Evolutionary conservation across 305 asterid genomes (phyloP).

Genomic region (Withania somnifera): DNA sequence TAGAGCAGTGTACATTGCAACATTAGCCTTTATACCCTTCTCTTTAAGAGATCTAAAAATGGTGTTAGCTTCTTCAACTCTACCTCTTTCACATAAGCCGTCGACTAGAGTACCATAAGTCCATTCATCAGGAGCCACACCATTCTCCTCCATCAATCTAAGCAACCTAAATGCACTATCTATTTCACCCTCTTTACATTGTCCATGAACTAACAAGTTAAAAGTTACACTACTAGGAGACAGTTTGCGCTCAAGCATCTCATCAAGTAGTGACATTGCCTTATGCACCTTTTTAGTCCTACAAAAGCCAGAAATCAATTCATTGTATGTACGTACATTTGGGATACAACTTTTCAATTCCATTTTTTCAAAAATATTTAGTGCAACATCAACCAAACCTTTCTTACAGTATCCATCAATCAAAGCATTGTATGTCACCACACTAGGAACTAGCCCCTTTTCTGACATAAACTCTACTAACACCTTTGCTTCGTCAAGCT

Average conservation of each 20-base stretch:
- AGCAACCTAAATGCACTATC: conserved; percentile 64
- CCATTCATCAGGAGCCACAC: conserved; percentile 51
- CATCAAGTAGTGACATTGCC: conserved; percentile 56
- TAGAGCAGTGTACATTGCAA: conserved; percentile 49
- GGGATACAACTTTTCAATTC: conserved; percentile 40
- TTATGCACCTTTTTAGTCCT: conserved; percentile 43
- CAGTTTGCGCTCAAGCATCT: conserved; percentile 44
- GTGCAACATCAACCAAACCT: conserved; percentile 48
- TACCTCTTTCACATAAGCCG: conserved; percentile 54
- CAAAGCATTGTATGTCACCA: conserved; percentile 61
- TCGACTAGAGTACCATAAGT: conserved; percentile 54
- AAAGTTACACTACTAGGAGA: conserved; percentile 47
- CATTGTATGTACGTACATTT: conserved; percentile 66
- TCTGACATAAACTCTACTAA: conserved; percentile 35
- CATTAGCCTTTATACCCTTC: conserved; percentile 43
- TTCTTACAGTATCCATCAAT: conserved; percentile 61
- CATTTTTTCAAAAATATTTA: conserved; percentile 47
- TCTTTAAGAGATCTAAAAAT: conserved; percentile 41
- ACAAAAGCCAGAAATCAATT: conserved; percentile 60
- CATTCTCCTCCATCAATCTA: conserved; percentile 52
- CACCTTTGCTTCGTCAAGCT: conserved; percentile 42
- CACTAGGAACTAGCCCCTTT: conserved; percentile 37
- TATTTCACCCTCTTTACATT: conserved; percentile 52
- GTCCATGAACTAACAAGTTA: conserved; percentile 59
- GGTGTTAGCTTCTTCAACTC: conserved; percentile 38